Evolutionary conservation across 441 rosid species (phyloP), one percentile per base, ranked within the genome.

Genomic region (Adansonia gregorii): DNA sequence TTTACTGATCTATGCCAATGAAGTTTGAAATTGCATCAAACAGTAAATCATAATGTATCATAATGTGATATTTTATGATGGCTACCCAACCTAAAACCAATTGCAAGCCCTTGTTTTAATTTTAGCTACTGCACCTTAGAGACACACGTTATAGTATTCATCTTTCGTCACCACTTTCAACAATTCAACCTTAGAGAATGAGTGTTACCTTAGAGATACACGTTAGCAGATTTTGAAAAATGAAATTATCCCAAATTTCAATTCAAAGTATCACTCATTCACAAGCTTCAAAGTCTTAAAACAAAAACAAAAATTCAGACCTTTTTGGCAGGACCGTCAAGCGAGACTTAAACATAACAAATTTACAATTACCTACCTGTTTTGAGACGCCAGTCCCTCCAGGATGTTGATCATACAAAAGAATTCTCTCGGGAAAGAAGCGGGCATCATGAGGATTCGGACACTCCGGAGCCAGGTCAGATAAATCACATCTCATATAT

Each of bases 391-490:
- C 98, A 66, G 97, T 91, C 80, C 97, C 99, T 80, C 98, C 97
- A 43, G 90, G 97, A 89, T 91, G 97, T 83, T 87, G 90, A 79
- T 95, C 99, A 75, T 95, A 94, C 71, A 95, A 78, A 56, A 94
- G 93, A 78, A 95, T 94, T 78, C 99, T 92, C 81, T 83, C 86
- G 10, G 93, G 91, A 72, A 73, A 88, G 84, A 82, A 90, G 46
- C 92, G 85, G 43, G 83, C 31, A 72, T 91, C 98, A 71, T 79
- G 81, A 15, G 91, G 93, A 80, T 90, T 86, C 48, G 95, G 88
- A 84, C 99, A 95, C 76, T 95, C 98, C n/a, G 99, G 93, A 82
- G 98, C 97, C 86, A 95, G 80, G 88, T 95, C 98, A 27, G 97
- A 89, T 73, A 81, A 86, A 89, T 89, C 94, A 90, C 98, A 95